Base-by-base conservation (phyloP, 2,329 filamentous ascomycete species). In the Xylaria polymorpha region DNA sequence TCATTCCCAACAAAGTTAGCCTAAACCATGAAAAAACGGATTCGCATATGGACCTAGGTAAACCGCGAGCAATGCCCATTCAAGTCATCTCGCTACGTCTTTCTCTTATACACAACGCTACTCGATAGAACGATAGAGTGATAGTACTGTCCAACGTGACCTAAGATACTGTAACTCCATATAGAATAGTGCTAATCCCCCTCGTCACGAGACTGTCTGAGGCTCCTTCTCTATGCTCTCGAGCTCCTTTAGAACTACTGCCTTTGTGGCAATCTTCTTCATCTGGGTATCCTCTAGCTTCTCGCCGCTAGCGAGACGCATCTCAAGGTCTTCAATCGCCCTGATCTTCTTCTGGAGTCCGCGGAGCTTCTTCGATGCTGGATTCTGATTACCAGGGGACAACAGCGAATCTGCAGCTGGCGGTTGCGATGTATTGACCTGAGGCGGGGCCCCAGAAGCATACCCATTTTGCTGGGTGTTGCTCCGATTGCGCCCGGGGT, bases 271-370 rank as follows among this genome's bases (percentile, higher is more conserved):
- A 76, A 99, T 99, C 88, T 99, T 99, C 87, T 97, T 97, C 82
- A 99, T 90, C 84, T 99, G 96, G 39, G 96, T 99, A 78, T 98
- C 95, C 83, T 99, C 96, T 69, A 99, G 84, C 86, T 98, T 98
- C 86, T 99, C 96, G 5, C 95, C 95, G 41, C 92, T 91, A 2
- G 95, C 96, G 74, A 94, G 90, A 66, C 96, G 90, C 94, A 98
- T 98, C 85, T 98, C 97, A 70, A 99, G 84, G 80, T 99, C 96
- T 79, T 99, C 96, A 78, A 99, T 99, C 12, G 96, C 96, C 22
- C 96, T 90, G 71, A 99, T 92, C 87, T 99, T 99, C 88, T 99
- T 99, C 80, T 97, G 87, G 71, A 99, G 86, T 68, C 93, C 93
- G 65, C 96, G 88, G 71, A 98, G 88, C 85, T 98, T 99, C 89